Percentiles rank a stretch among this genome's conserved stretches.
phyloP scores from a whole-genome alignment of 257 asterid genomes.

The Striga asiatica region DNA sequence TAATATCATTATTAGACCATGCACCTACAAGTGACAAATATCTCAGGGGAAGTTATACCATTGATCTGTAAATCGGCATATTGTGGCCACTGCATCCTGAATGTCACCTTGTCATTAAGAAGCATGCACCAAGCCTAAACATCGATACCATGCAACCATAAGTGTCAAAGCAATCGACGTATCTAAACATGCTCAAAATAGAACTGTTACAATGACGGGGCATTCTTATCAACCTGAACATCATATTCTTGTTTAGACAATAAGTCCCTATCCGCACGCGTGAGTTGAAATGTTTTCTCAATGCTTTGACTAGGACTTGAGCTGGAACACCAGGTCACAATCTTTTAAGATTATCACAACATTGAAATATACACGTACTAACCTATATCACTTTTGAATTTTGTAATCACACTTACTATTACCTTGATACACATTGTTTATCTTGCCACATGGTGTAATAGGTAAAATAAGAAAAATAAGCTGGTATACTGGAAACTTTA shows the following conservation, averaged over 20 bases:
- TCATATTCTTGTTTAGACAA: conserved; percentile 72
- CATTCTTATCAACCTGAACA: conserved; percentile 66
- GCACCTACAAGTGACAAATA: background rate
- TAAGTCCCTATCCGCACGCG: conserved; percentile 79
- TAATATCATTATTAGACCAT: background rate
- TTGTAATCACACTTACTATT: too few species aligned
- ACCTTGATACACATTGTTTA: too few species aligned
- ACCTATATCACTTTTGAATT: too few species aligned
- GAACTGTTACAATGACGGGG: conserved; percentile 8
- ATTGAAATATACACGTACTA: too few species aligned
- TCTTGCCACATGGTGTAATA: too few species aligned
- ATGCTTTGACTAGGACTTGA: conserved; percentile 73
- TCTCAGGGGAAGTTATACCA: conserved; percentile 46
- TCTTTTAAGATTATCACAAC: conserved; percentile 4
- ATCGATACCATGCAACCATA: conserved; percentile 8
- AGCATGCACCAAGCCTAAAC: conserved; percentile 98
- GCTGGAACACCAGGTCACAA: conserved; percentile 31
- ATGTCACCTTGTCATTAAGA: conserved; percentile 90
- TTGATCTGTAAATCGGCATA: conserved; percentile 90
- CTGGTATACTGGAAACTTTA: too few species aligned
- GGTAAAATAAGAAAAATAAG: too few species aligned
- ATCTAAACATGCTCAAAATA: background rate
- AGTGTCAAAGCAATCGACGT: background rate
- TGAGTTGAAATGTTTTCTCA: conserved; percentile 85
- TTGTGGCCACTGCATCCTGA: conserved; percentile 99